phyloP scores from a whole-genome alignment of 371 early-diverging fungal genomes.

The Globomyces sp. region DNA sequence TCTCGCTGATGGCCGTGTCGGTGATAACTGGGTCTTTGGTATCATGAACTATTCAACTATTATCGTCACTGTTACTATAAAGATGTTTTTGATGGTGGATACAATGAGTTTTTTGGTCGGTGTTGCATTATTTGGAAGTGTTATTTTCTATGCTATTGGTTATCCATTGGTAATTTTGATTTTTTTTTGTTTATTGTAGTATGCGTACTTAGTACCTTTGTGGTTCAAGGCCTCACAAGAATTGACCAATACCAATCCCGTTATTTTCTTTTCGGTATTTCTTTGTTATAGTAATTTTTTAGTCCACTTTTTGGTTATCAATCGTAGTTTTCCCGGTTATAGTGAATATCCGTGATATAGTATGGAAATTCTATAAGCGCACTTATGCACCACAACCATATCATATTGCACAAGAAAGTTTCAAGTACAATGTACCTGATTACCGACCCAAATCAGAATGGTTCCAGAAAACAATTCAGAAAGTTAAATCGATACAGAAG shows the following conservation, averaged over 20 bases:
- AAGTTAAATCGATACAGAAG: not conserved
- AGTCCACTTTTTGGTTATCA: constrained; percentile 57
- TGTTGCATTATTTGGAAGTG: constrained; percentile 34
- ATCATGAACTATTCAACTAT: constrained; percentile 39
- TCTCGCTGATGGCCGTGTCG: constrained; percentile 33
- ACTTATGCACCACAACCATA: constrained; percentile 83
- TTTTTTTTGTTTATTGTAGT: constrained; percentile 1
- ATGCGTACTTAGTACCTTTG: not conserved
- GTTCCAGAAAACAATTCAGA: constrained; percentile 81
- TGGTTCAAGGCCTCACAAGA: no score
- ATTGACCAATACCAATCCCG: no score
- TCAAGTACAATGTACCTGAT: constrained; percentile 95
- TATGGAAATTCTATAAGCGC: constrained; percentile 88
- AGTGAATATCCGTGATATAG: constrained; percentile 75
- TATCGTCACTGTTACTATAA: constrained; percentile 37
- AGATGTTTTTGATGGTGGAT: constrained; percentile 35
- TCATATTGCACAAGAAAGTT: constrained; percentile 96
- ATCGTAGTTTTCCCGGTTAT: constrained; percentile 70
- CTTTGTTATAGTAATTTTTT: no score
- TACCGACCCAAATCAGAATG: constrained; percentile 95
- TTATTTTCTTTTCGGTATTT: no score
- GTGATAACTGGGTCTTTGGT: constrained; percentile 47
- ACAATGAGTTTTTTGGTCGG: constrained; percentile 20
- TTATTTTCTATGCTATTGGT: constrained; percentile 74
- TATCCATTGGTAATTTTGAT: constrained; percentile 60